Conservation (phyloP, 2,329 filamentous ascomycete species). For the Monilinia polystroma region DNA sequence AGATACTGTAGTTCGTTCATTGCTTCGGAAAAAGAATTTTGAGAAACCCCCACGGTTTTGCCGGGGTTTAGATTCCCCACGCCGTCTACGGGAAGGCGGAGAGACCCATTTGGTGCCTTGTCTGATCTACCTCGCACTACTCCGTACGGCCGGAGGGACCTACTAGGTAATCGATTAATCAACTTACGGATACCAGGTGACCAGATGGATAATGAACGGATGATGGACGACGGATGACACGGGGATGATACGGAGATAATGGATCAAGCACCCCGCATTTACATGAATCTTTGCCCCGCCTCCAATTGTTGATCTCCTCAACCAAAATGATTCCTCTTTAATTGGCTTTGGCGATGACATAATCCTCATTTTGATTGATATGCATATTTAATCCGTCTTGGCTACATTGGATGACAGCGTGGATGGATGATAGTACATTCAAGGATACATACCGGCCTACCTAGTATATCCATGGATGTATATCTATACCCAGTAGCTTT, state of each 20-base stretch:
- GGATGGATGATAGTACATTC: too few species aligned
- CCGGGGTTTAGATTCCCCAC: background rate
- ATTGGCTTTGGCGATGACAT: too few species aligned
- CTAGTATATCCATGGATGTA: too few species aligned
- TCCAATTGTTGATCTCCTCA: conserved; percentile 10
- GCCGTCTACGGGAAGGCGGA: too few species aligned
- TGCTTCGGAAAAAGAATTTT: conserved; percentile 11
- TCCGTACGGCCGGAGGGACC: too few species aligned
- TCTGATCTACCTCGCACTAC: background rate
- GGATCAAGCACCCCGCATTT: conserved; percentile 14
- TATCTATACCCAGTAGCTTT: too few species aligned
- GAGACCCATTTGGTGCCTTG: conserved; percentile 3
- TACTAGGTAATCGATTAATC: background rate
- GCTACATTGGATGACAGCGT: background rate
- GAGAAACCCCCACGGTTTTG: conserved; percentile 17
- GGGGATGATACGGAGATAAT: too few species aligned
- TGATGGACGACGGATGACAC: too few species aligned
- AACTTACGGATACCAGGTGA: too few species aligned
- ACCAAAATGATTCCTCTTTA: background rate
- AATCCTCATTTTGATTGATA: background rate
- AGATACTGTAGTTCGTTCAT: background rate
- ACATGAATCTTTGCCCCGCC: conserved; percentile 4
- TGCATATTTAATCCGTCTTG: conserved; percentile 12
- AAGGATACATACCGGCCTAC: too few species aligned
- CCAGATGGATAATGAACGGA: too few species aligned